Base-by-base conservation (phyloP, 305 asterid species). In the Fraxinus sp. region DNA sequence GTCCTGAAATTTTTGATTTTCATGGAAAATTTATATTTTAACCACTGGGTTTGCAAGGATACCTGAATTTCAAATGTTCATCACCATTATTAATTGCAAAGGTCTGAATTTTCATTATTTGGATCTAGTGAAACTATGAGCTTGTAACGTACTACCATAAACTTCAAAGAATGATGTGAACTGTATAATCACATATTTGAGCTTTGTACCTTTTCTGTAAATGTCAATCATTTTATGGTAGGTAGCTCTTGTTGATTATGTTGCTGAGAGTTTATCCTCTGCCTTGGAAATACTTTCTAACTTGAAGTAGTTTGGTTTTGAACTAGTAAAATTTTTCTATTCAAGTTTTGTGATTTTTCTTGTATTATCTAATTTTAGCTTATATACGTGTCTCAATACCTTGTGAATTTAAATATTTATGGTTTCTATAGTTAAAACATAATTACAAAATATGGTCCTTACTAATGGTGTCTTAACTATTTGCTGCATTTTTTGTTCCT, bases 401-500 rank as follows among this genome's bases (percentile, higher is more conserved):
- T 26, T 26, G 35, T 24, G 37, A 66, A 26, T 10, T 33, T 28
- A 66, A 66, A 66, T 66, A 11, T 66, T 66, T 66, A 24, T 66
- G 74, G 36, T 66, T 66, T 66, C 37, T 9, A 66, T 66, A 66
- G 16, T 26, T 28, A 30, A 24, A 66, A 66, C 46, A 71, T 14
- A 71, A 32, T 71, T 71, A 71, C 32, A 37, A 33, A 71, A 71
- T 33, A 33, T 26, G 39, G 39, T 68, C 39, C 75, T 68, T 68
- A 71, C 52, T 71, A 78, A 77, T 85, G 76, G 72, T 80, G 33
- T 52, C 36, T 68, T 68, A 68, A 49, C 35, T 80, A 49, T 59
- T 46, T 81, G 79, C 46, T 43, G 18, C 75, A 9, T 66, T 84
- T 71, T 59, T 70, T 87, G 88, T 88, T 84, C 71, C 28, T 90